Evolutionary conservation across 2,329 filamentous ascomycete genomes (phyloP).

Genomic region (Cadophora sp.): DNA sequence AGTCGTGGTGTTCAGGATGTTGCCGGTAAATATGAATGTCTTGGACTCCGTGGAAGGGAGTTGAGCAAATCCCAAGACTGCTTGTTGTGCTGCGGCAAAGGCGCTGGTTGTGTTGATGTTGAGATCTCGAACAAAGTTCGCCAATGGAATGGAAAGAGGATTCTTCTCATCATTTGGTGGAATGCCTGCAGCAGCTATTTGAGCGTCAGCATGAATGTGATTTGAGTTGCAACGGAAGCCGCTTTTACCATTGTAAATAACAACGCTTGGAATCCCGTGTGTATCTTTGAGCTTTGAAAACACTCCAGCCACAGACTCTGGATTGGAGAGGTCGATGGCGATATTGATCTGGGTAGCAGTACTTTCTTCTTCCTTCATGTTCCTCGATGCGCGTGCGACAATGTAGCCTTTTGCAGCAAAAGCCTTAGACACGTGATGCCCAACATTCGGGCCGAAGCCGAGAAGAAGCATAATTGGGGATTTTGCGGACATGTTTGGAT

Average conservation of each 20-base stretch:
- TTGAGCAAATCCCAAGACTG: no score
- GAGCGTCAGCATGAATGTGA: no score
- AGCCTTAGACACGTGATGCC: slow-evolving; percentile 43
- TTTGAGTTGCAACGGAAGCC: no score
- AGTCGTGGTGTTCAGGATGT: no score
- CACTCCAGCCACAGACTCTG: slow-evolving; percentile 43
- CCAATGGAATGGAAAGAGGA: no score
- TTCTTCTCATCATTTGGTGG: no score
- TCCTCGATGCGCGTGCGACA: slow-evolving; percentile 48
- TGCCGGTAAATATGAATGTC: no score
- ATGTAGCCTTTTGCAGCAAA: slow-evolving; percentile 51
- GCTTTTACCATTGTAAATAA: slow-evolving; percentile 50
- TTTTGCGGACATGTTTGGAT: slow-evolving; percentile 26
- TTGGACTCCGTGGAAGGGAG: no score
- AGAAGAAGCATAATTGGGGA: slow-evolving; percentile 48
- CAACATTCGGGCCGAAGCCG: slow-evolving; percentile 50
- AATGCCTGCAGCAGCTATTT: no score
- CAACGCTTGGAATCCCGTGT: slow-evolving; percentile 49
- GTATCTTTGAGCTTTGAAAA: slow-evolving; percentile 48
- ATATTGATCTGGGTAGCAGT: slow-evolving; percentile 46
- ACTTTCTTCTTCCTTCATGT: slow-evolving; percentile 39
- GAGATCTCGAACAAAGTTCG: no score
- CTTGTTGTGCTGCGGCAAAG: no score
- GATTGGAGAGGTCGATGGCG: slow-evolving; percentile 47
- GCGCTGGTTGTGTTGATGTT: no score